phyloP scores from a whole-genome alignment of 2,329 filamentous ascomycete genomes.

The Trichoderma afroharzianum region DNA sequence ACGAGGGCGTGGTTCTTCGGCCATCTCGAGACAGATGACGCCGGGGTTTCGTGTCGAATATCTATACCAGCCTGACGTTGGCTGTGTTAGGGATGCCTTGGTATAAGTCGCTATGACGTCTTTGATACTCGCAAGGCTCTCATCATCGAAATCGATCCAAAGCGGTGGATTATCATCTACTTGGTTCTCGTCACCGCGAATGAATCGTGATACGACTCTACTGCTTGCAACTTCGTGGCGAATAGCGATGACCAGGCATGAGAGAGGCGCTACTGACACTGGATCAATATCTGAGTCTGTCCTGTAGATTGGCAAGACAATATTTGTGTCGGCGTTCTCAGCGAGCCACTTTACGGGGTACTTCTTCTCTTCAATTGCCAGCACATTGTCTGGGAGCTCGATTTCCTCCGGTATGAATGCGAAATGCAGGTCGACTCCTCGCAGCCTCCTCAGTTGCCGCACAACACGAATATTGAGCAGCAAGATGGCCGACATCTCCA shows the following conservation, averaged over 20 bases:
- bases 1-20: neutral
- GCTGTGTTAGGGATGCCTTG: neutral
- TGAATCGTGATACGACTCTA: neutral
- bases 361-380: neutral
- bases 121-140: neutral
- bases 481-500: neutral
- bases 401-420: neutral
- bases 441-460: neutral
- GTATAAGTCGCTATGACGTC: neutral
- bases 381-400: neutral
- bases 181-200: neutral
- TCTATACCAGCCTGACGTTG: neutral
- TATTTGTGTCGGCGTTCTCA: neutral
- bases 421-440: neutral
- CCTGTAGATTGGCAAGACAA: neutral
- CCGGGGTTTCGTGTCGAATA: neutral
- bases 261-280: neutral
- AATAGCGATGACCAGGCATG: neutral
- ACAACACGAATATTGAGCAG: neutral
- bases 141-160: neutral
- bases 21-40: neutral
- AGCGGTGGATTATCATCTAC: neutral
- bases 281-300: neutral
- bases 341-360: neutral
- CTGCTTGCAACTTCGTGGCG: neutral